Evolutionary conservation across 2,329 filamentous ascomycete genomes (phyloP).

Genomic region (Penicillium sp.): DNA sequence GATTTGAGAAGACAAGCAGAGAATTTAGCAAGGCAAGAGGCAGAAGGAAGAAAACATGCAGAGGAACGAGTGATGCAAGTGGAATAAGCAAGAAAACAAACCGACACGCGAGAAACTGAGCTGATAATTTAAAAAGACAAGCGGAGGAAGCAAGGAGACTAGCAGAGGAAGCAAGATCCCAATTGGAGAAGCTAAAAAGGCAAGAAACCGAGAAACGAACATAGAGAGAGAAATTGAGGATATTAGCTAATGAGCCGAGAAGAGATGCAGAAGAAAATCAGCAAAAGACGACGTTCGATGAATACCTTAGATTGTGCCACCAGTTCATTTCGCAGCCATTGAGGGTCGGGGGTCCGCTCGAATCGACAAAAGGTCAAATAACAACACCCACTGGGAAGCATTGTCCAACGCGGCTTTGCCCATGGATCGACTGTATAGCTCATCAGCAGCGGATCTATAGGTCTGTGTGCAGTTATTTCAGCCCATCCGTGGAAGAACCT

Average conservation of each 20-base stretch:
- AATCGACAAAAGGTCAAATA: conserved; percentile 27
- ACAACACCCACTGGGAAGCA: conserved; percentile 23
- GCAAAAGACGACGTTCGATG: conserved; percentile 16
- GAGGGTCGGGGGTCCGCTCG: conserved; percentile 10
- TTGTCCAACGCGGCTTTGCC: conserved; percentile 20
- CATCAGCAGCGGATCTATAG: conserved; percentile 22
- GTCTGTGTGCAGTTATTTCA: conserved; percentile 22
- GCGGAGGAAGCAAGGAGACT: conserved; percentile 10
- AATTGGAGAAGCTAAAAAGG: not conserved
- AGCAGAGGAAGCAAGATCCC: not conserved
- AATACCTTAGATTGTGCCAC: conserved; percentile 22
- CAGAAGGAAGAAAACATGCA: not conserved
- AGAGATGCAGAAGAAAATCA: not conserved
- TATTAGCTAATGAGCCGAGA: not conserved
- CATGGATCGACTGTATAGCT: conserved; percentile 22
- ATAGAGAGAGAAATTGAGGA: conserved; percentile 11
- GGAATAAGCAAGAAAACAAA: not conserved
- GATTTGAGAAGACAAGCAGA: not conserved
- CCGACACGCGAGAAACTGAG: no score
- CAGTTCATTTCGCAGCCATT: conserved; percentile 18
- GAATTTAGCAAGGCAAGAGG: not conserved
- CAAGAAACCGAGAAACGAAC: not conserved
- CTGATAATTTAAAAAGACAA: not conserved
- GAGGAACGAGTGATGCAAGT: not conserved
- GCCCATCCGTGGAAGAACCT: not conserved